Evolutionary conservation across 202 grass and related monocot species (phyloP).

Genomic region (Saccharum hybrid): DNA sequence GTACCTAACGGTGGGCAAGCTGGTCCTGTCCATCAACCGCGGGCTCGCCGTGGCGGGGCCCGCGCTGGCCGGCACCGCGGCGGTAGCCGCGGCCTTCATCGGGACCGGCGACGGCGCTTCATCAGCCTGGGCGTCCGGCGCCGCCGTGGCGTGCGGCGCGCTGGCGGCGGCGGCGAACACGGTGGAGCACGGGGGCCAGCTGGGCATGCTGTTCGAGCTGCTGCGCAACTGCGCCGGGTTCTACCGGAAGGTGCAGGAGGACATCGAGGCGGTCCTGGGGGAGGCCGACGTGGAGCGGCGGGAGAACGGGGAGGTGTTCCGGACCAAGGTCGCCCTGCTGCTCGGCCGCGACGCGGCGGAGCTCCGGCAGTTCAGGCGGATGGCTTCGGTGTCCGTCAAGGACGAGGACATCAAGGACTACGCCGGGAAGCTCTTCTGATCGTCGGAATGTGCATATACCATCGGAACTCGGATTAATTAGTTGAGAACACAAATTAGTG

Average conservation of each 20-base stretch:
- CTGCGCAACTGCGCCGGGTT: constrained; percentile 62
- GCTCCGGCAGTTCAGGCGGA: constrained; percentile 41
- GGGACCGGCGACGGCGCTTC: neutral
- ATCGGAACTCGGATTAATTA: too few relatives aligned
- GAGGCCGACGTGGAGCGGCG: constrained; percentile 43
- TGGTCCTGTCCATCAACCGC: constrained; percentile 44
- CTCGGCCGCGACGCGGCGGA: constrained; percentile 56
- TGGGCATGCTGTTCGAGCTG: constrained; percentile 82
- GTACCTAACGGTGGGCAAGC: constrained; percentile 35
- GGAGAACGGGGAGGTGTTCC: constrained; percentile 69
- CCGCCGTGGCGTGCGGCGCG: constrained; percentile 41
- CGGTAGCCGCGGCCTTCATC: constrained; percentile 43
- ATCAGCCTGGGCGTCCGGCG: constrained; percentile 18
- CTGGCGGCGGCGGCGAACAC: constrained; percentile 59
- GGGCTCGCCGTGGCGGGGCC: constrained; percentile 49
- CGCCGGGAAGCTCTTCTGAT: constrained; percentile 59
- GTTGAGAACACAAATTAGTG: too few relatives aligned
- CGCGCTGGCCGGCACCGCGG: constrained; percentile 36
- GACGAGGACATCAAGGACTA: constrained; percentile 62
- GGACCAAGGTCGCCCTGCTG: constrained; percentile 58
- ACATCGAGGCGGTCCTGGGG: constrained; percentile 54
- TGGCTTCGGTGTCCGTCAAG: constrained; percentile 43
- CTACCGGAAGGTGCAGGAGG: constrained; percentile 62
- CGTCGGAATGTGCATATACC: neutral
- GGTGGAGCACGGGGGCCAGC: constrained; percentile 57